phyloP scores from a whole-genome alignment of 2,329 filamentous ascomycete species.

The Curvularia verruculosa region DNA sequence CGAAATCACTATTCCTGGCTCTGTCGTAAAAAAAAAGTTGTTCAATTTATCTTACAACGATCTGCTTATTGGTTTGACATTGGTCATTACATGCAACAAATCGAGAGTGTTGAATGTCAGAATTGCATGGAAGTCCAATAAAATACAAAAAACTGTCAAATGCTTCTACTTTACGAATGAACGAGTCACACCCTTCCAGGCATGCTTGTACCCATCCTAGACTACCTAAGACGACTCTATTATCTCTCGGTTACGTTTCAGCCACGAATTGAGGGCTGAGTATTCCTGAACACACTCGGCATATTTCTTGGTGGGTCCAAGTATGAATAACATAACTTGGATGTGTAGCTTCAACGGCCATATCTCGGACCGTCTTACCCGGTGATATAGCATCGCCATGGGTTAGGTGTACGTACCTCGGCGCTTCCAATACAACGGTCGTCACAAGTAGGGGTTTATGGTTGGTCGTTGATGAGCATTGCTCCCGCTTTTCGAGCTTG shows the following conservation, averaged over 20 bases:
- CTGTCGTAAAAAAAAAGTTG: background rate
- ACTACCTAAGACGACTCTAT: background rate
- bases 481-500: background rate
- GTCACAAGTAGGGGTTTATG: background rate
- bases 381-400: background rate
- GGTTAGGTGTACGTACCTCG: background rate
- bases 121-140: background rate
- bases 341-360: background rate
- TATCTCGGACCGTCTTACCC: slow-evolving; percentile 5
- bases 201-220: background rate
- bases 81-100: background rate
- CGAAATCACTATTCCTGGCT: background rate
- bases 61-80: background rate
- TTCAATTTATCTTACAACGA: background rate
- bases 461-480: background rate
- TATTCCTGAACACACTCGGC: background rate
- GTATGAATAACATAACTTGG: background rate
- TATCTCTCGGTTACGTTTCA: background rate
- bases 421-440: background rate
- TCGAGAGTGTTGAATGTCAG: background rate
- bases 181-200: background rate
- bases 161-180: background rate
- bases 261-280: background rate
- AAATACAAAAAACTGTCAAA: background rate
- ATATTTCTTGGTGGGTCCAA: background rate